These are phyloP conservation scores for Fraxinus anomala DNA, from an alignment of 257 asterid genomes.

Conservation along the genomic window DNA sequence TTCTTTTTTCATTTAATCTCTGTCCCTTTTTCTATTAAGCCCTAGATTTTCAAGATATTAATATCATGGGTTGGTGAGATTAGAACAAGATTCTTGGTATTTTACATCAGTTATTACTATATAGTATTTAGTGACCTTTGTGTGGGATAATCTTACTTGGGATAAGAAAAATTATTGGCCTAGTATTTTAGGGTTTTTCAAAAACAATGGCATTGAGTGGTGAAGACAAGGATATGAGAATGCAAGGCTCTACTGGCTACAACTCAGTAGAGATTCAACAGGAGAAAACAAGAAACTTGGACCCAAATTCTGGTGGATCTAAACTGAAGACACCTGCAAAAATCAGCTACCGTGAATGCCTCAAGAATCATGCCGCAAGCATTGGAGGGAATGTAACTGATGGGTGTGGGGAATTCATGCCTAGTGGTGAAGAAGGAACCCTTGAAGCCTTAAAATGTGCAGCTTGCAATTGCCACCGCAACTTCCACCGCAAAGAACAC, in stretches of 20 bases:
- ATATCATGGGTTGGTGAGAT: conserved; percentile 26
- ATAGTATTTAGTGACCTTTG: background rate
- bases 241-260: conserved; percentile 35
- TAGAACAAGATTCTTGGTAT: conserved; percentile 1
- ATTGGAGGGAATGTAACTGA: conserved; percentile 87
- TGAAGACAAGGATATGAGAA: conserved; percentile 51
- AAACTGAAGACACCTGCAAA: conserved; percentile 34
- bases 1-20: background rate
- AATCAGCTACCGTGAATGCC: conserved; percentile 69
- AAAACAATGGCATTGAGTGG: conserved; percentile 44
- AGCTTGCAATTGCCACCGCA: conserved; percentile 87
- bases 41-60: conserved; percentile 26
- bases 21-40: background rate
- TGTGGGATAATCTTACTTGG: background rate
- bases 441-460: conserved; percentile 91
- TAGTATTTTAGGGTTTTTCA: conserved; percentile 34
- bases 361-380: conserved; percentile 88
- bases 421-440: conserved; percentile 81
- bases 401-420: conserved; percentile 99
- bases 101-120: background rate
- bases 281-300: conserved; percentile 31
- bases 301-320: conserved; percentile 55
- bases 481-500: conserved; percentile 76
- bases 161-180: background rate
- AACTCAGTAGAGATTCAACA: conserved; percentile 33